Evolutionary conservation across 164 flowering plant species (phyloP).

Genomic region (Nelumbo lutea): DNA sequence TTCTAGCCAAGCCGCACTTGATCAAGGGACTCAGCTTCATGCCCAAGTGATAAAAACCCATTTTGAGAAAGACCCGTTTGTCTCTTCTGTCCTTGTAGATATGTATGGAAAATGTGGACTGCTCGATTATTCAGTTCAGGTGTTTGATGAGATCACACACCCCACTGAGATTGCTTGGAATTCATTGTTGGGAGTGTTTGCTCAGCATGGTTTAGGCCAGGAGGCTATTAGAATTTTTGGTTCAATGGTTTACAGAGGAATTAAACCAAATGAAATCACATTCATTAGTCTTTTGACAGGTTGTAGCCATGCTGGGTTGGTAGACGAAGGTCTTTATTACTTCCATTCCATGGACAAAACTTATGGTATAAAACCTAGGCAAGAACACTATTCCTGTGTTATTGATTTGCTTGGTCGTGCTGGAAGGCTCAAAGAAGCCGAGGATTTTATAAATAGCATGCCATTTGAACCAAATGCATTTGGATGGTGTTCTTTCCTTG

Average conservation of each 20-base stretch:
- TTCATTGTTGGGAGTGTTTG: constrained; percentile 40
- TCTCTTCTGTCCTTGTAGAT: constrained; percentile 17
- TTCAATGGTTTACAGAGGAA: constrained; percentile 29
- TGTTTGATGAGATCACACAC: constrained; percentile 27
- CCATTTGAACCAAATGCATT: constrained; percentile 46
- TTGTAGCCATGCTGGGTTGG: constrained; percentile 59
- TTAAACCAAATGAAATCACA: constrained; percentile 42
- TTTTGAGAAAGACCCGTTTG: constrained; percentile 32
- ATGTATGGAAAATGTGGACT: constrained; percentile 37
- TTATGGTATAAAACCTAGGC: constrained; percentile 34
- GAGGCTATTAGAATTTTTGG: constrained; percentile 33
- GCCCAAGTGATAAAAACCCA: constrained; percentile 36
- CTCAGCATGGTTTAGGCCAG: constrained; percentile 46
- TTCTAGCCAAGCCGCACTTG: constrained; percentile 41
- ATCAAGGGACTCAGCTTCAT: constrained; percentile 45
- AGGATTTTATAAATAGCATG: constrained; percentile 40
- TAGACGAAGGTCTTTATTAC: constrained; percentile 44
- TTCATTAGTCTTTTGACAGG: constrained; percentile 41
- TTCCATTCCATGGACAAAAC: constrained; percentile 35
- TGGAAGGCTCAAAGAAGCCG: constrained; percentile 29
- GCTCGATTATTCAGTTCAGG: constrained; percentile 30
- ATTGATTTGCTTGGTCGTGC: constrained; percentile 34
- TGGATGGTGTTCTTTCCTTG: constrained; percentile 52
- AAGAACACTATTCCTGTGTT: constrained; percentile 53
- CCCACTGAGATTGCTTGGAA: constrained; percentile 46